Base-by-base conservation (phyloP, 2,329 filamentous ascomycete genomes). In the Penicillium sp. region DNA sequence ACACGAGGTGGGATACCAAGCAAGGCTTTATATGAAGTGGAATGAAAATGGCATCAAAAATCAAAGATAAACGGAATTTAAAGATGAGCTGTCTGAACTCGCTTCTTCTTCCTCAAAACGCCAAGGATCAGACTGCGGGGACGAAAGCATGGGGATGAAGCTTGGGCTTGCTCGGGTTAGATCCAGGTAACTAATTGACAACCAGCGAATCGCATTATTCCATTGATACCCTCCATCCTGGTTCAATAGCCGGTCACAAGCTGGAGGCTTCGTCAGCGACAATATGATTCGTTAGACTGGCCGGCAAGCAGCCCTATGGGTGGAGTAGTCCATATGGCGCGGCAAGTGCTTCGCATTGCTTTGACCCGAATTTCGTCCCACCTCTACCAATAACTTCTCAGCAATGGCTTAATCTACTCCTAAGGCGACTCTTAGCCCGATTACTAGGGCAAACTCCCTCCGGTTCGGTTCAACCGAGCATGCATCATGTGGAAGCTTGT, bases 261-360 rank as follows among this genome's bases (percentile, higher is more conserved):
- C 46, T 31, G 18, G 19, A 16, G n/a, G 10, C n/a, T 16, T 50
- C 27, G 18, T 22, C 36, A n/a, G 2, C 46, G 27, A 49, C 6
- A 31, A 36, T 6, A 36, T 36, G n/a, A 35, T 33, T 16, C 13
- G 33, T 14, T 36, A 3, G 6, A 2, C 18, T 18, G 46, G 9
- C 31, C 10, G n/a, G 35, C 3, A 36, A 10, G 4, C 13, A 50
- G 27, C n/a, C 27, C 33, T 19, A 36, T 50, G 46, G 14, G 31
- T 22, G 46, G 46, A 36, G 9, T 36, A 50, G 33, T n/a, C 31
- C n/a, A 50, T 50, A n/a, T 16, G n/a, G 18, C 27, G 3, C 56
- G 56, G 56, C 56, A 50, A 56, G 22, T 59, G 59, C 24, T 56
- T 61, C 59, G 59, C 52, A 55, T 14, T 40, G n/a, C 40, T 46